Evolutionary conservation across 257 asterid species (phyloP).

Genomic region (Nicotiana tabacum): DNA sequence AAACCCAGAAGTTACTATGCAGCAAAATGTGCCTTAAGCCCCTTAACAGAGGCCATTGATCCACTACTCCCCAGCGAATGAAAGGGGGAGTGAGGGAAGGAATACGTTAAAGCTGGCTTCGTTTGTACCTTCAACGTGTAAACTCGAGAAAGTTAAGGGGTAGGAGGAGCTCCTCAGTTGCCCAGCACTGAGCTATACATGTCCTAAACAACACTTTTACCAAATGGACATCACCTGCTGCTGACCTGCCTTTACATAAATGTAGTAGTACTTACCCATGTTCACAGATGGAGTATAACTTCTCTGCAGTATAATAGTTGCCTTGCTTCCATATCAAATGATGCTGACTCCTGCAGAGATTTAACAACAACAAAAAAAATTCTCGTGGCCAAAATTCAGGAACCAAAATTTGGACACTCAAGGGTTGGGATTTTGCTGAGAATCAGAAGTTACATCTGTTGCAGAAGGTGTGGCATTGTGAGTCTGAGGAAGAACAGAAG

Average conservation of each 20-base stretch:
- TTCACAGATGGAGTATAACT: not conserved
- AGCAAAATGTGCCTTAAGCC: not conserved
- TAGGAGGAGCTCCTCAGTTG: not conserved
- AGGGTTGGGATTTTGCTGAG: not conserved
- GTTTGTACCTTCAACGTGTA: too few species aligned
- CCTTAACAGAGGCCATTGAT: not conserved
- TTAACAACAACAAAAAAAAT: not conserved
- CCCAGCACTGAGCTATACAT: not conserved
- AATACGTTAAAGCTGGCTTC: too few species aligned
- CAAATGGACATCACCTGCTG: not conserved
- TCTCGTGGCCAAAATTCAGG: not conserved
- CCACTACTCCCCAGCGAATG: not conserved
- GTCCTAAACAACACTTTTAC: not conserved
- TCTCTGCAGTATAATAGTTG: not conserved
- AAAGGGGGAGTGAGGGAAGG: not conserved
- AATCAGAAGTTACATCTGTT: not conserved
- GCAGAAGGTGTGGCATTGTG: not conserved
- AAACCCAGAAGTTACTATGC: not conserved
- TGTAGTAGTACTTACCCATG: not conserved
- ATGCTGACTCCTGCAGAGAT: not conserved
- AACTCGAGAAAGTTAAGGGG: too few species aligned
- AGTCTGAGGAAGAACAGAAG: conserved; percentile 3
- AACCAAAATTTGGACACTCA: not conserved
- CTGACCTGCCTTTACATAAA: not conserved
- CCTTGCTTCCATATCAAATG: not conserved